Evolutionary conservation across 1,139 yeast species (phyloP), one percentile per base, ranked within the genome.

Genomic region (Debaryomyces robertsiae): DNA sequence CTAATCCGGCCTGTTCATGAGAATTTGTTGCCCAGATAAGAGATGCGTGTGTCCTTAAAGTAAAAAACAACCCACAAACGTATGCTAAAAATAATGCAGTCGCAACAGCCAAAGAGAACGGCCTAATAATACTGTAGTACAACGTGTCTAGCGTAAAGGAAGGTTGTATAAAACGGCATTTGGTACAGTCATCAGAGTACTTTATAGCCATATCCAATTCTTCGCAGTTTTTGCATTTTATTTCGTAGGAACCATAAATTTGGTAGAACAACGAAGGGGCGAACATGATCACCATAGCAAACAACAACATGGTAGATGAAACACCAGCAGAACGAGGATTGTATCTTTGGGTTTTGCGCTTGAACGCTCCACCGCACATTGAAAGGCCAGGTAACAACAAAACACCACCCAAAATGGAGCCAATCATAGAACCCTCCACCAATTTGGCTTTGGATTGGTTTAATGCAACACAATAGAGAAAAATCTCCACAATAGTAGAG

Each of bases 241-340:
- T 76, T 53, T 85, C 91, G 58, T 90, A 89, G 4, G 89, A 79
- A 1, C 98, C 98, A 60, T 89, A 91, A 29, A 93, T 84, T 58
- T 89, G 94, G 59, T 89, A 88, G 53, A 94, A 81, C 30, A 90
- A 73, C 0, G 98, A 88, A 2, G 99, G 99, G 0, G 96, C 89
- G 67, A 93, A 84, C 81, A 93, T 91, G 1, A 88, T 94, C 39
- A 90, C 80, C 69, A 89, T 81, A 1, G 98, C 95, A 68, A 84
- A 93, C 40, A 93, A 71, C 40, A 93, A 71, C 96, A 93, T 89
- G 1, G 98, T 94, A 1, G 97, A 89, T 4, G 96, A 87, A 1
- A 93, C 98, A 45, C 98, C 97, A 0, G 98, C 98, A 43, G 95
- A 85, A 33, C 93, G 81, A 1, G 98, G 98, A 57, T 93, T 93